Evolutionary conservation across 2,329 filamentous ascomycete genomes (phyloP).

Genomic region (Bipolaris zeicola): DNA sequence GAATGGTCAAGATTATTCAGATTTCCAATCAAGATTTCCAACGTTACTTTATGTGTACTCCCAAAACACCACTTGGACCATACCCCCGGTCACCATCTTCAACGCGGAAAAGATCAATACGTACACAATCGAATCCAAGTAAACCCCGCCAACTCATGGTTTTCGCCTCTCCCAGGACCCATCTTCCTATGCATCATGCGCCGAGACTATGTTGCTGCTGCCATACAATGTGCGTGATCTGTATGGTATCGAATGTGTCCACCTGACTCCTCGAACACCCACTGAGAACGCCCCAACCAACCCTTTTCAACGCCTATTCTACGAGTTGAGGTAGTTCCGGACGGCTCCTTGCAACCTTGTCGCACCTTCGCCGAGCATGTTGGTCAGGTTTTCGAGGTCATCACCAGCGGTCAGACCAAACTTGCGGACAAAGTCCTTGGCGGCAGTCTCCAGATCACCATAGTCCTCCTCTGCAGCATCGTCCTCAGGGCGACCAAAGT

Average conservation of each 20-base stretch:
- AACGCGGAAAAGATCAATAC: neutral
- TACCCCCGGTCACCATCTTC: neutral
- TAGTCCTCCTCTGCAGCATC: constrained; percentile 75
- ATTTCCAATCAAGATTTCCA: neutral
- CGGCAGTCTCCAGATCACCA: constrained; percentile 87
- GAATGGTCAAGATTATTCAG: neutral
- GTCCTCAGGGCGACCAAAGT: constrained; percentile 92
- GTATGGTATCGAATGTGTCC: neutral
- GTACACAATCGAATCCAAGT: neutral
- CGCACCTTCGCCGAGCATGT: constrained; percentile 83
- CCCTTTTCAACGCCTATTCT: constrained; percentile 16
- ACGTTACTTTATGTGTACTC: constrained; percentile 6
- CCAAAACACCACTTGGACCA: constrained; percentile 7
- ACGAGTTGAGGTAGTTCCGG: constrained; percentile 49
- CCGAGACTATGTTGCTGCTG: neutral
- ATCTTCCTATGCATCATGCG: constrained; percentile 1
- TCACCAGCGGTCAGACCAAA: constrained; percentile 96
- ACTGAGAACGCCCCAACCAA: neutral
- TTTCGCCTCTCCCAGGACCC: neutral
- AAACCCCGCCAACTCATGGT: constrained; percentile 2
- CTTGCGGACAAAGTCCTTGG: constrained; percentile 93
- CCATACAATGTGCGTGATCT: neutral
- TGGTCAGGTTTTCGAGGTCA: constrained; percentile 88
- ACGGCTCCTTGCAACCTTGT: constrained; percentile 72
- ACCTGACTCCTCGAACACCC: neutral